A percentile compares a stretch with the other conserved stretches of the same genome.
These are phyloP conservation scores for Paratinospora sagittata DNA, from an alignment of 164 flowering plant genomes.

Conservation along the genomic window DNA sequence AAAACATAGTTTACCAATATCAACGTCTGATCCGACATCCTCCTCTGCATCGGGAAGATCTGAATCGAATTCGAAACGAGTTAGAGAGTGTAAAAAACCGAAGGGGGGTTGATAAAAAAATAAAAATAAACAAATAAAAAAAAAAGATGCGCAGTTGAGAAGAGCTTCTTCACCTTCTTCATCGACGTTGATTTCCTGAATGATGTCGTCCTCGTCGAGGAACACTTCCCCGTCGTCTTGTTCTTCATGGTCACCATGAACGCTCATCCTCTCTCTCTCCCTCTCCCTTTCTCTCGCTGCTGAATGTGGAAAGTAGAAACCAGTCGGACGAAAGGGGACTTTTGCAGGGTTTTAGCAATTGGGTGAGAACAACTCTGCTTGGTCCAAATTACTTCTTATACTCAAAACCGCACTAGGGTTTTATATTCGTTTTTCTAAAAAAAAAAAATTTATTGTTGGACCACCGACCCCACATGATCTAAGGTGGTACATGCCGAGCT, in stretches of 20 bases:
- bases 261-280: slow-evolving; percentile 18
- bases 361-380: too few species aligned
- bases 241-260: slow-evolving; percentile 23
- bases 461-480: too few species aligned
- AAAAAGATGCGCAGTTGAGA: slow-evolving; percentile 4
- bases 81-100: background rate
- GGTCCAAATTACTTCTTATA: too few species aligned
- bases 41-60: slow-evolving; percentile 80
- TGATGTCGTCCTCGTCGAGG: slow-evolving; percentile 57
- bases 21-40: slow-evolving; percentile 32
- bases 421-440: too few species aligned
- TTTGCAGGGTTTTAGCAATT: slow-evolving; percentile 21
- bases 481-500: too few species aligned
- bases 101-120: too few species aligned
- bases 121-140: background rate
- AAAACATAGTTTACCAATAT: slow-evolving; percentile 21
- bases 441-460: too few species aligned
- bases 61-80: slow-evolving; percentile 14
- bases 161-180: slow-evolving; percentile 49
- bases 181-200: slow-evolving; percentile 53
- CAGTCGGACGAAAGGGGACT: background rate
- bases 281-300: slow-evolving; percentile 3
- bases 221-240: slow-evolving; percentile 50
- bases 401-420: too few species aligned
- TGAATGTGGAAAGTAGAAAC: background rate